A percentile compares a stretch with the other conserved stretches of the same genome.
Conservation (phyloP, 805 yeast species). For the Starmera caribaea region DNA sequence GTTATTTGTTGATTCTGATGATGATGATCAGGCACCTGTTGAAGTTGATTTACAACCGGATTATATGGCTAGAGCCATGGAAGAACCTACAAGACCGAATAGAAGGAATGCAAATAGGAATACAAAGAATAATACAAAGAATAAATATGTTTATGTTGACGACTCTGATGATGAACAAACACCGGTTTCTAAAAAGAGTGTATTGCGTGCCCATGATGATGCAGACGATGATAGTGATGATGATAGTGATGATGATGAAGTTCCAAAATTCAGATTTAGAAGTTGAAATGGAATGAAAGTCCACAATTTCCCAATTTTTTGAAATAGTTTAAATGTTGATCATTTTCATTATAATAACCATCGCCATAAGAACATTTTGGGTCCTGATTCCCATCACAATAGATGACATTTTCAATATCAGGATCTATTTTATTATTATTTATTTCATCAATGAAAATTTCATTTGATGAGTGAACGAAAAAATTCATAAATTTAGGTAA, state of each 20-base stretch:
- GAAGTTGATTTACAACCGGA: constrained; percentile 4
- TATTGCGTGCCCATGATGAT: background rate
- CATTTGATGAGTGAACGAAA: constrained; percentile 11
- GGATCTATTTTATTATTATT: constrained; percentile 8
- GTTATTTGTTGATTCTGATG: constrained; percentile 11
- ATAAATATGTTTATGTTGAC: too few relatives aligned
- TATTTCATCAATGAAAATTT: constrained; percentile 16
- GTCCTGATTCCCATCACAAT: constrained; percentile 57
- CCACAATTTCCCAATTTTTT: constrained; percentile 20
- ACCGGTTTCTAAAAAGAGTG: too few relatives aligned
- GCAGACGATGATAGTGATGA: constrained; percentile 10
- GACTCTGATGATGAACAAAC: too few relatives aligned
- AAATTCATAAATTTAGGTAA: constrained; percentile 13
- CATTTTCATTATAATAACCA: constrained; percentile 10
- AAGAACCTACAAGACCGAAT: background rate
- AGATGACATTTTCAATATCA: constrained; percentile 50
- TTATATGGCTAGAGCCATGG: too few relatives aligned
- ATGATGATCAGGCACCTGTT: constrained; percentile 6
- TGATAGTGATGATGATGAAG: constrained; percentile 24
- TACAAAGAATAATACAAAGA: background rate
- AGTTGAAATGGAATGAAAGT: constrained; percentile 4
- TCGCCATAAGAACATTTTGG: constrained; percentile 34
- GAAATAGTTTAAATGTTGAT: constrained; percentile 19
- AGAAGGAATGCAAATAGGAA: background rate
- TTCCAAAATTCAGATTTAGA: constrained; percentile 25